phyloP scores from a whole-genome alignment of 805 yeast genomes.

The Soucietia sequanensis region DNA sequence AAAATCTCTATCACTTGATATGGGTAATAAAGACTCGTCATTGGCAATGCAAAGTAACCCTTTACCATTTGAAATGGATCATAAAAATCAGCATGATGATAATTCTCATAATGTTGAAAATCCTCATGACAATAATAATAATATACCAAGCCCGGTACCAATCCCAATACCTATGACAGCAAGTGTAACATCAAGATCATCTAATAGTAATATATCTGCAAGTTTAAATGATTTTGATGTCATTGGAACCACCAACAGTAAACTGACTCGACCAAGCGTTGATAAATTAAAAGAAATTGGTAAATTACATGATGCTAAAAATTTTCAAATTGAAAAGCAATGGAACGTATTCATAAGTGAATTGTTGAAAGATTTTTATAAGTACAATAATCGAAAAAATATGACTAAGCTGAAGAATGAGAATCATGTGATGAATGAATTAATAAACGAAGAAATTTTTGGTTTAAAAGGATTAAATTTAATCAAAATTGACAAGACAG shows the following conservation, averaged over 20 bases:
- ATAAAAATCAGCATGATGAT: background rate
- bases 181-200: background rate
- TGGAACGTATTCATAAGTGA: conserved; percentile 48
- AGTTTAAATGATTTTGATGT: background rate
- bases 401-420: conserved; percentile 6
- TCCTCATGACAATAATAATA: background rate
- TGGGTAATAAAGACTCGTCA: too few relatives aligned
- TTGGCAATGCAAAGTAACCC: too few relatives aligned
- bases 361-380: conserved; percentile 20
- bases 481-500: conserved; percentile 12
- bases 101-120: background rate
- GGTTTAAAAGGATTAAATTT: conserved; percentile 41
- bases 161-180: too few relatives aligned
- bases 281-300: conserved; percentile 38
- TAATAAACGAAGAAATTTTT: conserved; percentile 24
- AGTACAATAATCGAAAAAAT: conserved; percentile 9
- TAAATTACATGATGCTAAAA: conserved; percentile 43
- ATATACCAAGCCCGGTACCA: too few relatives aligned
- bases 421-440: conserved; percentile 4
- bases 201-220: background rate
- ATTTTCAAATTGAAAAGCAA: conserved; percentile 32
- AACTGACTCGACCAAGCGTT: conserved; percentile 4
- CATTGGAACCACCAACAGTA: background rate
- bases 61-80: background rate
- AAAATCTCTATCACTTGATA: too few relatives aligned